Base-by-base conservation (phyloP, 129 eudicot species). In the Centaurea solstitialis region DNA sequence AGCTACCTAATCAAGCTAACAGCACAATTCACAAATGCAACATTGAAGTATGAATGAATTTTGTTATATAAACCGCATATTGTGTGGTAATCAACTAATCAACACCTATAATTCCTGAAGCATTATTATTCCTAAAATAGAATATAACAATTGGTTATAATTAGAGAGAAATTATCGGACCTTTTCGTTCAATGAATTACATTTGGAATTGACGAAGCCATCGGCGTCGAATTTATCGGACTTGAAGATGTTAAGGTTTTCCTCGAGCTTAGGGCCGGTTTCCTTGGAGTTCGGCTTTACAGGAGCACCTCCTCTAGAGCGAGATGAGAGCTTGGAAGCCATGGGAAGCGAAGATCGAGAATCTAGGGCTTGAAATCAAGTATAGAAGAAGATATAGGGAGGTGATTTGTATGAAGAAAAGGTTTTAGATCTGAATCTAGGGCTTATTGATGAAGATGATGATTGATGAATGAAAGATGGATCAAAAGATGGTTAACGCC, bases 201-300 rank as follows among this genome's bases (percentile, higher is more conserved):
- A 93, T 82, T 93, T 93, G 88, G 99, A 88, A 85, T 93, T 90
- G 66, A 96, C 95, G 77, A 78, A 96, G 17, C 75, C 81, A 83
- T 93, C 97, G 75, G 99, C 95, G 73, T 96, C 98, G 82, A 93
- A 96, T 62, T 83, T 87, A 76, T 96, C 99, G 78, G 94, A 83
- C 84, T 88, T 93, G 88, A 96, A 96, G 57, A 90, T 88, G 75
- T 86, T 96, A 8, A 96, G 93, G 85, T 83, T 93, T 41, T 96
- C 99, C 83, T 96, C 99, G 76, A 93, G 88, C 83, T 91, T 93
- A 12, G 92, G 80, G 62, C 87, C 97, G 72, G 79, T 79, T 41
- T 86, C 96, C 76, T 81, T 88, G 77, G 76, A 78, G 47, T 61
- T 79, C 43, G 74, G 89, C 76, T 79, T 90, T 38, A 72, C 93